phyloP scores from a whole-genome alignment of 2,329 filamentous ascomycete species.

The Magnaporthiopsis rhizophila region DNA sequence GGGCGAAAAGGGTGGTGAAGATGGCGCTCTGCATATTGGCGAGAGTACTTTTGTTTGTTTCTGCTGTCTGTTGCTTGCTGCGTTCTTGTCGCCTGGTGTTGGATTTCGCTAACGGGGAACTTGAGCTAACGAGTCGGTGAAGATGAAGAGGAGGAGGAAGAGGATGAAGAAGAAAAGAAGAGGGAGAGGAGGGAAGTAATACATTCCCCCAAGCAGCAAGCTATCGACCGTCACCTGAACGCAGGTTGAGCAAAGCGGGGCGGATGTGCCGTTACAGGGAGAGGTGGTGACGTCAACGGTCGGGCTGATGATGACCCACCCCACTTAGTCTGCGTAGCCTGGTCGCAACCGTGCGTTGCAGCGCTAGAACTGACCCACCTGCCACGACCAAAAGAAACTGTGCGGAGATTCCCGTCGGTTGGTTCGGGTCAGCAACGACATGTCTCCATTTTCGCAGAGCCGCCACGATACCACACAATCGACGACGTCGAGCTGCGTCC shows the following conservation, averaged over 20 bases:
- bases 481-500: too few relatives aligned
- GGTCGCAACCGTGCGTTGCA: neutral
- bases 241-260: neutral
- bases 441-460: neutral
- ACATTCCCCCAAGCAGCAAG: neutral
- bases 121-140: too few relatives aligned
- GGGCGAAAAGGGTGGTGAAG: conserved; percentile 36
- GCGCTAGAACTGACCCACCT: neutral
- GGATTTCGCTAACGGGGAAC: too few relatives aligned
- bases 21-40: conserved; percentile 10
- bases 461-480: too few relatives aligned
- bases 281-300: neutral
- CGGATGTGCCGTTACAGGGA: neutral
- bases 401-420: neutral
- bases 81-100: neutral
- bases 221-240: neutral
- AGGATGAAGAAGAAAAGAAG: neutral
- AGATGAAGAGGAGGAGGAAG: neutral
- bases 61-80: neutral
- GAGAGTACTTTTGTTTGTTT: neutral
- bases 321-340: neutral
- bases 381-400: neutral
- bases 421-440: neutral
- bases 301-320: neutral
- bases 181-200: neutral